Percentiles rank a stretch among this genome's conserved stretches.
Conservation (phyloP, 148 eudicot genomes). For the Salicornia ramosissima region DNA sequence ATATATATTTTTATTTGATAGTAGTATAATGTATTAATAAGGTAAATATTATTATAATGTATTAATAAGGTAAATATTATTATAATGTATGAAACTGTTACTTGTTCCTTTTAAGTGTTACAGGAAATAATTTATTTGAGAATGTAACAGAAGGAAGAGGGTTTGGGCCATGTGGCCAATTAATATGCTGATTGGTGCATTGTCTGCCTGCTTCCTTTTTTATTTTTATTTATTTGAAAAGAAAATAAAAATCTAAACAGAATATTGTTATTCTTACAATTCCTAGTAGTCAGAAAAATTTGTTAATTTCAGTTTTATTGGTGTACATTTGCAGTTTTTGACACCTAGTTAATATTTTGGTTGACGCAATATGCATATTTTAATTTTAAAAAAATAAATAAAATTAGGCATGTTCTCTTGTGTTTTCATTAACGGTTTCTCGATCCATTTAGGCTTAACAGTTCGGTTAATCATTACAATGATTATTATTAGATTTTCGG, state of each 20-base stretch:
- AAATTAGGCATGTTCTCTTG: too few species aligned
- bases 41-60: not conserved
- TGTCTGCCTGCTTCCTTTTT: slow-evolving; percentile 16
- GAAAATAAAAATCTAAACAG: not conserved
- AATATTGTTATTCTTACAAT: not conserved
- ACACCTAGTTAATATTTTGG: too few species aligned
- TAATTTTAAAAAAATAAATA: too few species aligned
- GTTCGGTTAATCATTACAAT: too few species aligned
- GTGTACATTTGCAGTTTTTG: not conserved
- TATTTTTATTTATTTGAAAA: not conserved
- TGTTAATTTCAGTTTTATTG: not conserved
- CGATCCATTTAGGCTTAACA: too few species aligned
- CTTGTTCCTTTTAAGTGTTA: not conserved
- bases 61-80: not conserved
- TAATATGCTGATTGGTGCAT: slow-evolving; percentile 28
- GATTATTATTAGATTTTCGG: too few species aligned
- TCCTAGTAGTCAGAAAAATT: not conserved
- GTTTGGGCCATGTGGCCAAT: slow-evolving; percentile 28
- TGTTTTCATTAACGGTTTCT: too few species aligned
- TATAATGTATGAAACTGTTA: slow-evolving; percentile 11
- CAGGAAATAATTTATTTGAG: not conserved
- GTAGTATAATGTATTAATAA: not conserved
- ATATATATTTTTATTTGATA: not conserved
- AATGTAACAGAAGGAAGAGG: slow-evolving; percentile 1
- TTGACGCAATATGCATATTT: too few species aligned